Evolutionary conservation across 495 filamentous ascomycete genomes (phyloP), one percentile per base, ranked within the genome.

Genomic region (Aspergillus incahuasiensis): DNA sequence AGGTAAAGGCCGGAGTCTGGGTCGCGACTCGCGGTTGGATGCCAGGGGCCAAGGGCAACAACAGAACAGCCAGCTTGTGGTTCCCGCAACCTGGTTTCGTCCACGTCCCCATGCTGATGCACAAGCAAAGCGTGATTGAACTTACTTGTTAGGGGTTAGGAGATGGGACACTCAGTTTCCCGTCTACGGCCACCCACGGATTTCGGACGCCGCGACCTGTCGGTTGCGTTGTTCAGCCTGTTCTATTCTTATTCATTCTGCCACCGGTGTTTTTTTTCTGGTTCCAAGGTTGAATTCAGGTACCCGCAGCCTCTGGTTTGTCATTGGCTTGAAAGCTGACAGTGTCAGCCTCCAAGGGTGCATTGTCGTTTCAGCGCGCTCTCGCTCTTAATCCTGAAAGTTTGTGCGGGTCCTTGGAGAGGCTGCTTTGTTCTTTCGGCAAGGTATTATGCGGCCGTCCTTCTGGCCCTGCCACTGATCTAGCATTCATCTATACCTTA

Each of bases 231-330:
- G n/a, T n/a, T n/a, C 34, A 5, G 48, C 32, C 32, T 50, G 48
- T 52, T 52, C 48, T 52, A 52, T 52, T 52, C 34, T 41, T 52
- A 22, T 25, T 42, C 25, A 16, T 34, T 52, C 48, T 35, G 48
- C 48, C 48, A 35, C 48, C 48, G 47, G 19, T 52, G 35, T 42
- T 52, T 42, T 28, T n/a, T 28, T 8, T 28, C 25, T 28, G 25
- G 25, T 52, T 16, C 16, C 30, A 38, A 39, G 12, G 16, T 38
- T 38, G 30, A 49, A 49, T 52, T n/a, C 48, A 52, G 48, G 48
- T 41, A 52, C 48, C 48, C 48, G 48, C 48, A 41, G 11, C 38
- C 12, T 18, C 12, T 18, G 5, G 3, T 21, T 18, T n/a, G 1
- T 42, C 4, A 52, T 52, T 52, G 48, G 48, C 48, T 42, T 25